Percentiles rank a stretch among this genome's conserved stretches.
phyloP scores from a whole-genome alignment of 345 rosid genomes.

The Euphorbia pulcherrima region DNA sequence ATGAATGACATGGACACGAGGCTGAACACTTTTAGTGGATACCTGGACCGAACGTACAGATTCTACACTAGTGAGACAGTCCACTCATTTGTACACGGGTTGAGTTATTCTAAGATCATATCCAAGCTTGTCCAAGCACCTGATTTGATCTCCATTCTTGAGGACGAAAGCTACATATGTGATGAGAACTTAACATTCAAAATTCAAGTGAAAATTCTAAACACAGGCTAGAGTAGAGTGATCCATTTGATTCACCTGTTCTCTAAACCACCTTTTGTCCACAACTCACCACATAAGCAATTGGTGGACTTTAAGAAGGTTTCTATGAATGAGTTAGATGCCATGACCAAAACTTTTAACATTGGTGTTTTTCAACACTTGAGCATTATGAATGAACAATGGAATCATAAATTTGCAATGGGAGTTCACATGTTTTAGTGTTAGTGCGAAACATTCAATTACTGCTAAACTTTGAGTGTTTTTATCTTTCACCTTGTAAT shows the following conservation, averaged over 20 bases:
- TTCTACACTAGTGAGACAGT: slow-evolving; percentile 48
- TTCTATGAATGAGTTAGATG: background rate
- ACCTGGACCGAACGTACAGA: slow-evolving; percentile 58
- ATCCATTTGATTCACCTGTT: no score
- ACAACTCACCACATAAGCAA: background rate
- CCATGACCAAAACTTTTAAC: background rate
- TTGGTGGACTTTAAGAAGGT: slow-evolving; percentile 17
- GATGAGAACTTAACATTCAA: no score
- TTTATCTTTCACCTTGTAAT: no score
- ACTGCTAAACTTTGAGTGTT: no score
- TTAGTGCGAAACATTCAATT: no score
- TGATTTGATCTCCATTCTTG: no score
- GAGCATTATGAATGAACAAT: background rate
- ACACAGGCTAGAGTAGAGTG: no score
- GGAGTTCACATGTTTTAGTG: no score
- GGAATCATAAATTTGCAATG: no score
- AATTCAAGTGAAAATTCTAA: no score
- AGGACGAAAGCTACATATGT: no score
- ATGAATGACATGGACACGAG: slow-evolving; percentile 58
- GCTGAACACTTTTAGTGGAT: slow-evolving; percentile 35
- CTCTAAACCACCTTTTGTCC: no score
- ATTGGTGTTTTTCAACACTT: slow-evolving; percentile 8
- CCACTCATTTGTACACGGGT: slow-evolving; percentile 52
- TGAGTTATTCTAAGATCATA: slow-evolving; percentile 40
- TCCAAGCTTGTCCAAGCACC: background rate